These are phyloP conservation scores for Arachis stenosperma DNA, from an alignment of 306 rosid species.

Conservation along the genomic window DNA sequence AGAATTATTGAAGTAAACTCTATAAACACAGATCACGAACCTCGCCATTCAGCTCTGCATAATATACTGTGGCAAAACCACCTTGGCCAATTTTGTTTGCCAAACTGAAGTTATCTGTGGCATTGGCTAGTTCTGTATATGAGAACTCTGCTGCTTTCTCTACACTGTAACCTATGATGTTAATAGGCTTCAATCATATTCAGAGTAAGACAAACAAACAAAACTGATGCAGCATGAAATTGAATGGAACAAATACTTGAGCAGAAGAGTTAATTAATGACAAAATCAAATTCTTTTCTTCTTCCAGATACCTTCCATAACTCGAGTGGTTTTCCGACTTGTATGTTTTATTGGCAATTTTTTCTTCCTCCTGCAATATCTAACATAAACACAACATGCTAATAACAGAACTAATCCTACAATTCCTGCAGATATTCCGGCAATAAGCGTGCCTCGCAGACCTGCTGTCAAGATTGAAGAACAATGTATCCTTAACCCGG, in stretches of 20 bases:
- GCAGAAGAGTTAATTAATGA: too few relatives aligned
- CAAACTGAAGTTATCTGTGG: slow-evolving; percentile 75
- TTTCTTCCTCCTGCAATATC: slow-evolving; percentile 48
- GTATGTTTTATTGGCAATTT: slow-evolving; percentile 37
- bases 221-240: too few relatives aligned
- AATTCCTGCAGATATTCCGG: slow-evolving; percentile 63
- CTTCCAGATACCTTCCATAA: slow-evolving; percentile 42
- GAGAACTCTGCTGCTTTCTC: slow-evolving; percentile 80
- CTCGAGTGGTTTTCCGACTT: slow-evolving; percentile 41
- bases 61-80: slow-evolving; percentile 85
- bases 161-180: slow-evolving; percentile 51
- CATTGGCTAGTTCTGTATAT: slow-evolving; percentile 75
- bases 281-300: too few relatives aligned
- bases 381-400: slow-evolving; percentile 47
- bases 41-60: slow-evolving; percentile 95
- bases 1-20: background rate
- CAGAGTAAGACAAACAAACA: background rate
- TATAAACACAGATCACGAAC: slow-evolving; percentile 50
- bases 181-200: slow-evolving; percentile 43
- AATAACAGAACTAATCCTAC: slow-evolving; percentile 55
- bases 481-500: background rate
- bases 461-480: slow-evolving; percentile 53
- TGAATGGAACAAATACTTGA: too few relatives aligned
- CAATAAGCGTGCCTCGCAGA: slow-evolving; percentile 49
- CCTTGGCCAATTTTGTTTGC: slow-evolving; percentile 88